Conservation (phyloP, 371 early-diverging fungal genomes). For the Lichtheimia ramosa region DNA sequence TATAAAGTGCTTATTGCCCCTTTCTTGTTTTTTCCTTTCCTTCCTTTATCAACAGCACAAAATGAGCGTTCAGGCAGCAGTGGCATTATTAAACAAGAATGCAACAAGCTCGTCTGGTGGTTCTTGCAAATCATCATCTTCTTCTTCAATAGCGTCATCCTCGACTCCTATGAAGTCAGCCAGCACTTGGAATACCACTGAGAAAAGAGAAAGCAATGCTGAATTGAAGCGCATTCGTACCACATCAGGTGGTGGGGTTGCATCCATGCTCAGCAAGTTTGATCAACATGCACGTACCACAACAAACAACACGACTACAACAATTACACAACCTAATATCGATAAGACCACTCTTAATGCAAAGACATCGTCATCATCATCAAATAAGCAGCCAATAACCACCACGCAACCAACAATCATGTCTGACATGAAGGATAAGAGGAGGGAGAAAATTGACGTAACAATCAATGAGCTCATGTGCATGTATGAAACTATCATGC, state of each 20-base stretch:
- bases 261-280: slow-evolving; percentile 25
- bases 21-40: slow-evolving; percentile 5
- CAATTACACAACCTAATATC: background rate
- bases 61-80: slow-evolving; percentile 44
- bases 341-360: background rate
- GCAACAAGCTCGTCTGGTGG: background rate
- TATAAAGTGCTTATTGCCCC: background rate
- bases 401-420: background rate
- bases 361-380: background rate
- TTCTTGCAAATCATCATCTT: background rate
- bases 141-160: slow-evolving; percentile 6
- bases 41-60: background rate
- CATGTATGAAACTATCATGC: slow-evolving; percentile 17
- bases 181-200: background rate
- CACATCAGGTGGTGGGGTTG: slow-evolving; percentile 16
- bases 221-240: slow-evolving; percentile 1
- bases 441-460: background rate
- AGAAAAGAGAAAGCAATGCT: background rate
- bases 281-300: slow-evolving; percentile 9
- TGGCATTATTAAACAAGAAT: slow-evolving; percentile 34
- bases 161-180: background rate
- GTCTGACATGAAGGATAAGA: background rate
- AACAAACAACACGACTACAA: background rate
- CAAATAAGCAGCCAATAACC: background rate
- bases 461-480: slow-evolving; percentile 20